These are phyloP conservation scores for Wickerhamomyces kurtzmanii DNA, from an alignment of 805 yeast species.

Conservation along the genomic window DNA sequence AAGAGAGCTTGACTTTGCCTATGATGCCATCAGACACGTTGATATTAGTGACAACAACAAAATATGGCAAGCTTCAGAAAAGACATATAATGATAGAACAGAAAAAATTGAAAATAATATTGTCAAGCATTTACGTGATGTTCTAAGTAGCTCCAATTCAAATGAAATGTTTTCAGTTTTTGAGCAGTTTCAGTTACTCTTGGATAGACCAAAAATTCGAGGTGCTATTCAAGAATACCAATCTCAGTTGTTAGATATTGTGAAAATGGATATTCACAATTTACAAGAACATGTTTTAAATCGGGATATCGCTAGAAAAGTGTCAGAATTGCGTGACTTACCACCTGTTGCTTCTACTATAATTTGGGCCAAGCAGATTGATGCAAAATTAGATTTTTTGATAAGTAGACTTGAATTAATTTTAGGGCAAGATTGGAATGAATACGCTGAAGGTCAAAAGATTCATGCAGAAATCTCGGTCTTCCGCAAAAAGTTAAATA, in stretches of 20 bases:
- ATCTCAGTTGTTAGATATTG: conserved; percentile 33
- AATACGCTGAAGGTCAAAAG: conserved; percentile 57
- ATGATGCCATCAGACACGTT: conserved; percentile 24
- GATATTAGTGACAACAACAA: conserved; percentile 28
- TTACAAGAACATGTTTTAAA: conserved; percentile 29
- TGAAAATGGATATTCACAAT: conserved; percentile 33
- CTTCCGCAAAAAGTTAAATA: conserved; percentile 36
- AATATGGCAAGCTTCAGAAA: conserved; percentile 31
- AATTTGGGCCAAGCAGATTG: conserved; percentile 44
- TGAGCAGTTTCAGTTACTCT: conserved; percentile 34
- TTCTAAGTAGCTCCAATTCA: conserved; percentile 29
- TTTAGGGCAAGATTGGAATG: conserved; percentile 52
- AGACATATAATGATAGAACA: conserved; percentile 30
- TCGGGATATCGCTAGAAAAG: conserved; percentile 22
- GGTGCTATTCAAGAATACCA: conserved; percentile 55
- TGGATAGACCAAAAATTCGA: conserved; percentile 43
- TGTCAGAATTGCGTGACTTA: conserved; percentile 32
- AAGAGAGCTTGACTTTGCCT: conserved; percentile 29
- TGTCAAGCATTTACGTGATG: conserved; percentile 25
- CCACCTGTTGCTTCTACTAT: conserved; percentile 37
- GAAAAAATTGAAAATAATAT: conserved; percentile 35
- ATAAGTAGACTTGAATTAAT: conserved; percentile 35
- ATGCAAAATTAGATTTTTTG: conserved; percentile 30
- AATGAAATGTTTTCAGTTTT: conserved; percentile 44
- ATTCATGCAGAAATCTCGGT: conserved; percentile 39